These are phyloP conservation scores for Zostera marina DNA, from an alignment of 116 monocot genomes.

Conservation along the genomic window DNA sequence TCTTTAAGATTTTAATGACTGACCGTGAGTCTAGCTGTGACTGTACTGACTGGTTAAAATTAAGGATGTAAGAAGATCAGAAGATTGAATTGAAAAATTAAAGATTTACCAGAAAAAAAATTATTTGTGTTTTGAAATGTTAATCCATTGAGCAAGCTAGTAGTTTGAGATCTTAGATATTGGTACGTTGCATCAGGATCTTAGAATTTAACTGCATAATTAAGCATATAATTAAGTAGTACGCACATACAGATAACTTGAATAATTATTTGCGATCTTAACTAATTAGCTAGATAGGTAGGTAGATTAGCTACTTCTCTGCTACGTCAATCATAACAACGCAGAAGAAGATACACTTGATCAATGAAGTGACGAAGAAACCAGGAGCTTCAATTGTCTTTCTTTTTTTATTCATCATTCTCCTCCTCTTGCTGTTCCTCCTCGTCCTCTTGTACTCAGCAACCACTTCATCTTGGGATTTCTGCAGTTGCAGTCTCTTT, in stretches of 20 bases:
- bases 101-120: too few species aligned
- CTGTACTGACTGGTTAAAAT: not conserved
- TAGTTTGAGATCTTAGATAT: too few species aligned
- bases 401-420: not conserved
- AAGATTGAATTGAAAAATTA: too few species aligned
- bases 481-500: not conserved
- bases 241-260: not conserved
- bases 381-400: not conserved
- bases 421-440: not conserved
- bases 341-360: not conserved
- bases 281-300: not conserved
- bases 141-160: too few species aligned
- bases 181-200: too few species aligned
- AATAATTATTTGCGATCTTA: not conserved
- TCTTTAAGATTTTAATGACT: conserved; percentile 19
- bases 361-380: not conserved
- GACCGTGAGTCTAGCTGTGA: not conserved
- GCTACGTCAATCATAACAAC: not conserved
- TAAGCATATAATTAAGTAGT: not conserved
- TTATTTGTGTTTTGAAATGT: too few species aligned
- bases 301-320: conserved; percentile 2
- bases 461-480: not conserved
- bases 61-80: not conserved
- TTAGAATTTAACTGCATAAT: too few species aligned
- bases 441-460: not conserved